Conservation (phyloP, 805 yeast genomes). For the Candida taoyuanica region DNA sequence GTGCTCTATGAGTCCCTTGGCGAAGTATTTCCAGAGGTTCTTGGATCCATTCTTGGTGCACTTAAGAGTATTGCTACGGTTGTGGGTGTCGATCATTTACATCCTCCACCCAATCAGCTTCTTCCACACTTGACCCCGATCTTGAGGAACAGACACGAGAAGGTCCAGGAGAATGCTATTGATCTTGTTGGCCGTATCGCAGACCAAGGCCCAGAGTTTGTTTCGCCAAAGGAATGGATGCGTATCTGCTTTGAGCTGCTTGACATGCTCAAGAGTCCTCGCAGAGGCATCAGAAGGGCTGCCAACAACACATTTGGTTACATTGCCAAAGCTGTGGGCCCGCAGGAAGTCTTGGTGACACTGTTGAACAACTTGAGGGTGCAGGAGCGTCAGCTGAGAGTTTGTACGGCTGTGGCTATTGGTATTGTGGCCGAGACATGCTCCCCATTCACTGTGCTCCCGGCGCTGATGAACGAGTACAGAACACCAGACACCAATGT, state of each 20-base stretch:
- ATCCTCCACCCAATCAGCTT: conserved; percentile 80
- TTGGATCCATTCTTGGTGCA: conserved; percentile 80
- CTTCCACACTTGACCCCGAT: conserved; percentile 90
- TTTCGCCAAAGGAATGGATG: conserved; percentile 96
- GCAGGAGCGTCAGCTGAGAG: conserved; percentile 94
- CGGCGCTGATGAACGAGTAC: conserved; percentile 94
- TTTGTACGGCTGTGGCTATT: conserved; percentile 96
- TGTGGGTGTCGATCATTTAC: conserved; percentile 54
- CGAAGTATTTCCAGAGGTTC: conserved; percentile 89
- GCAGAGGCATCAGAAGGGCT: conserved; percentile 69
- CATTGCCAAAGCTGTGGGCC: conserved; percentile 91
- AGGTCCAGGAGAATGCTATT: conserved; percentile 82
- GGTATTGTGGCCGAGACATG: conserved; percentile 95
- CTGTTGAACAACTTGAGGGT: conserved; percentile 79
- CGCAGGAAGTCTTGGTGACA: conserved; percentile 87
- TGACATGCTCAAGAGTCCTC: conserved; percentile 81
- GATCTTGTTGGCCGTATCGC: conserved; percentile 81
- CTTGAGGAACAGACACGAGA: conserved; percentile 80
- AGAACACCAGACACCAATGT: conserved; percentile 88
- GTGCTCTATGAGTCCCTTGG: conserved; percentile 88
- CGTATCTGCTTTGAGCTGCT: conserved; percentile 85
- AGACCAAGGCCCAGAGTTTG: conserved; percentile 68
- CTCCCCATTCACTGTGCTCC: conserved; percentile 87
- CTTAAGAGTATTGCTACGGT: conserved; percentile 56
- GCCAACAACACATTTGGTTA: conserved; percentile 90